phyloP scores from a whole-genome alignment of 2,329 filamentous ascomycete genomes.

The Westerdykella ornata region DNA sequence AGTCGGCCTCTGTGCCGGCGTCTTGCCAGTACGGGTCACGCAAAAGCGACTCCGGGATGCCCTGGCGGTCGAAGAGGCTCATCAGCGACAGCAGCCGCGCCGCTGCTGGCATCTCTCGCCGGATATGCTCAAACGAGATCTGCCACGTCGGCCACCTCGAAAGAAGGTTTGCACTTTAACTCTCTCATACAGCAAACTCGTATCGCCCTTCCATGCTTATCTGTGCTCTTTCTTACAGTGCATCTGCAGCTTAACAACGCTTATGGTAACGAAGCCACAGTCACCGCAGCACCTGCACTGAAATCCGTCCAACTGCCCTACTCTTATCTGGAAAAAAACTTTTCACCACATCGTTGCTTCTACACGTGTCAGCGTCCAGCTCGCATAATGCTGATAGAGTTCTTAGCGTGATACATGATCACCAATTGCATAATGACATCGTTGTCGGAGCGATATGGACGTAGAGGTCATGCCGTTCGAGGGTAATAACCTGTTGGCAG shows the following conservation, averaged over 20 bases:
- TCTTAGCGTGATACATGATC: too few species aligned
- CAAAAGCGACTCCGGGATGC: constrained; percentile 17
- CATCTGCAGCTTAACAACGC: background rate
- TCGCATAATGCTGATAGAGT: too few species aligned
- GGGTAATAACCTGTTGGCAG: too few species aligned
- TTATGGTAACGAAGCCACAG: too few species aligned
- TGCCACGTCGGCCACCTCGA: constrained; percentile 16
- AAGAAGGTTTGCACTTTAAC: constrained; percentile 1
- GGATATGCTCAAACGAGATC: constrained; percentile 25
- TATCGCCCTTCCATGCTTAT: background rate
- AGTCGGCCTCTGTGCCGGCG: constrained; percentile 4
- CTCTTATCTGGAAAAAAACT: too few species aligned
- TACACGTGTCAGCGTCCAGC: too few species aligned
- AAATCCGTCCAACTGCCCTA: too few species aligned
- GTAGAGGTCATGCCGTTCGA: too few species aligned
- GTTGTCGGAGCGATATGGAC: too few species aligned
- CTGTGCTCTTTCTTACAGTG: background rate
- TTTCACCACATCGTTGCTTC: too few species aligned
- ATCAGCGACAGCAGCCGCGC: constrained; percentile 37
- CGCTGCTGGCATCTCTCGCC: constrained; percentile 18
- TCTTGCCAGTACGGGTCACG: constrained; percentile 1
- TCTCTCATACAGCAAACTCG: background rate
- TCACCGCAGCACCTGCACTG: too few species aligned
- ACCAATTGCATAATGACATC: too few species aligned
- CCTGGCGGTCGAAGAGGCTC: constrained; percentile 2